phyloP scores from a whole-genome alignment of 352 stramenopile genomes.

The Pythium dissotocum region DNA sequence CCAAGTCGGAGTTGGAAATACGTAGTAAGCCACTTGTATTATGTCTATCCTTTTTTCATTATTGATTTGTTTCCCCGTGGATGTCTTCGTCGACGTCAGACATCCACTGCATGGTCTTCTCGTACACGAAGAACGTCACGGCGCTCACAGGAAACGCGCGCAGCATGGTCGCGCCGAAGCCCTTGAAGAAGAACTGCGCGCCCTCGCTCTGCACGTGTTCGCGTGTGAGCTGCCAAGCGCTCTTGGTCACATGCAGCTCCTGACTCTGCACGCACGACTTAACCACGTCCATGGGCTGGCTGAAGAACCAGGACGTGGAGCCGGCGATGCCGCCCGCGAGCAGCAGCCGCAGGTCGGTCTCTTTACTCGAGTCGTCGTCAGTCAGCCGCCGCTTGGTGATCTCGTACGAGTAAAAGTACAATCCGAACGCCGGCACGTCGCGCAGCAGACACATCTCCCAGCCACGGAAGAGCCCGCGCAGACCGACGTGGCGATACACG shows the following conservation, averaged over 20 bases:
- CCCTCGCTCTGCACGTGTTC: conserved; percentile 53
- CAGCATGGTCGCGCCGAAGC: conserved; percentile 77
- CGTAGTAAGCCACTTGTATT: neutral
- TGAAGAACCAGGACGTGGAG: conserved; percentile 78
- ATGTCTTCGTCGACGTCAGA: conserved; percentile 29
- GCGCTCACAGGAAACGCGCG: conserved; percentile 82
- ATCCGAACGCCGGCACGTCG: conserved; percentile 76
- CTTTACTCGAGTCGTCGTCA: conserved; percentile 47
- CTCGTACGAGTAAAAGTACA: conserved; percentile 85
- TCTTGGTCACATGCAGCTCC: conserved; percentile 41
- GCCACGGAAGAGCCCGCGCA: conserved; percentile 57
- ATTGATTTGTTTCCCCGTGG: conserved; percentile 2
- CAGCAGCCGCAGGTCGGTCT: conserved; percentile 71
- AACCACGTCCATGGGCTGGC: conserved; percentile 87
- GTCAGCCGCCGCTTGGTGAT: conserved; percentile 61
- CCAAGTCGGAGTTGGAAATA: neutral
- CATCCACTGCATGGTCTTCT: conserved; percentile 83
- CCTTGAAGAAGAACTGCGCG: conserved; percentile 77
- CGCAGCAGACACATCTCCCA: conserved; percentile 71
- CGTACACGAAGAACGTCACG: conserved; percentile 86
- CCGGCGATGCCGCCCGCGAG: conserved; percentile 73
- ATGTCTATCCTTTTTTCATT: neutral
- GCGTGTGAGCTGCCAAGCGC: conserved; percentile 45
- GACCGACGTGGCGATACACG: conserved; percentile 42
- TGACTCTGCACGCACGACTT: conserved; percentile 90